phyloP scores from a whole-genome alignment of 108 stramenopile species.

The Nitzschia putrida region DNA sequence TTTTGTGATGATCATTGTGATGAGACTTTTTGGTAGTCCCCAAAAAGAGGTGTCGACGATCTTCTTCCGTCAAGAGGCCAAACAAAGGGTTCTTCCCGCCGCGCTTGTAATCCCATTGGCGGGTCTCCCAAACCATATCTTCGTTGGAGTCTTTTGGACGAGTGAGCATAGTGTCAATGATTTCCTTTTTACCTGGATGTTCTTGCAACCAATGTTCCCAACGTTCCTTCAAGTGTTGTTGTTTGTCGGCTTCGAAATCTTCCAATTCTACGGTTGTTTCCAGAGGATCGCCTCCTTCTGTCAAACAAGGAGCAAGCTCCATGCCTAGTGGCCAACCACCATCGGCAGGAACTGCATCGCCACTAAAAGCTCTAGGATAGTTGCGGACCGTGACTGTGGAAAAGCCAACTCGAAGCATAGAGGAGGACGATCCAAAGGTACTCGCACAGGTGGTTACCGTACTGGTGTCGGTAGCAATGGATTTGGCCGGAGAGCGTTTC shows the following conservation, averaged over 20 bases:
- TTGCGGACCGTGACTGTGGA: constrained; percentile 22
- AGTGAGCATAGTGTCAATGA: background rate
- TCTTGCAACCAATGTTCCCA: constrained; percentile 40
- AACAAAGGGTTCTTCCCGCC: constrained; percentile 53
- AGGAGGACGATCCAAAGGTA: background rate
- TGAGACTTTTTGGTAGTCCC: background rate
- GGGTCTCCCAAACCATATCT: constrained; percentile 55
- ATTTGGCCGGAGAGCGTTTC: constrained; percentile 45
- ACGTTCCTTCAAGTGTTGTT: constrained; percentile 61
- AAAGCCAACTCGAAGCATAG: constrained; percentile 15
- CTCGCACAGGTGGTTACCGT: too few species aligned
- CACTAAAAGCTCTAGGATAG: constrained; percentile 47
- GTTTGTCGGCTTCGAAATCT: constrained; percentile 63
- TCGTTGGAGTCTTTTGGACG: constrained; percentile 20
- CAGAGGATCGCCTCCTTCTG: background rate
- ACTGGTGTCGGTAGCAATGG: constrained; percentile 33
- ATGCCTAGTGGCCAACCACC: constrained; percentile 86
- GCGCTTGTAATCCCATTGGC: constrained; percentile 78
- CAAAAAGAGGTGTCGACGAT: constrained; percentile 35
- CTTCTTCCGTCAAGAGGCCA: constrained; percentile 36
- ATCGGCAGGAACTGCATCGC: constrained; percentile 68
- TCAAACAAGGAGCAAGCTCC: constrained; percentile 23
- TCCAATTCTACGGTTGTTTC: constrained; percentile 35
- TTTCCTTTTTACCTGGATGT: constrained; percentile 24
- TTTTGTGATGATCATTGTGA: background rate